Percentiles rank a stretch among this genome's conserved stretches.
Evolutionary conservation across 1,284 basidiomycete genomes (phyloP).

Genomic region (Meira miltonrushii): DNA sequence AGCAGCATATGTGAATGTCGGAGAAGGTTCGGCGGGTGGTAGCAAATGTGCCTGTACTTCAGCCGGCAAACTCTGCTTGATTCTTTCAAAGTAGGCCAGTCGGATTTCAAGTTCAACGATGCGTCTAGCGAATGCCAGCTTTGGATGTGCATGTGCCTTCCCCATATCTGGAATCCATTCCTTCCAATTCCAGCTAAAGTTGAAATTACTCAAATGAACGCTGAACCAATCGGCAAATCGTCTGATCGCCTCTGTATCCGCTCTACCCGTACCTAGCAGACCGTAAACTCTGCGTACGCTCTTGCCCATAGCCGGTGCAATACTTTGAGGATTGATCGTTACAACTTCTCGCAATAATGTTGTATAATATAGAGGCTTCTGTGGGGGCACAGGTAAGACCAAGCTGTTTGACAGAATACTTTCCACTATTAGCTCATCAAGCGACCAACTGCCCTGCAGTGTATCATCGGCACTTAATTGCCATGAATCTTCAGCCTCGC

Average conservation of each 20-base stretch:
- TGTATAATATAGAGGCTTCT: constrained; percentile 75
- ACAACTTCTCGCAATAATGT: constrained; percentile 87
- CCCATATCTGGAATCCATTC: constrained; percentile 91
- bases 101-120: constrained; percentile 85
- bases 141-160: constrained; percentile 69
- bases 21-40: constrained; percentile 69
- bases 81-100: constrained; percentile 86
- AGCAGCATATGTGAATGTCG: constrained; percentile 77
- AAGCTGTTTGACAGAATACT: constrained; percentile 71
- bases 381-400: constrained; percentile 69
- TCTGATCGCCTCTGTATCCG: constrained; percentile 76
- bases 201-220: constrained; percentile 94
- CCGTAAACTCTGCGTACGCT: constrained; percentile 80
- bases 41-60: constrained; percentile 64
- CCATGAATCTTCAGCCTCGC: constrained; percentile 47
- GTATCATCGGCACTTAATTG: constrained; percentile 29
- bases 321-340: constrained; percentile 79
- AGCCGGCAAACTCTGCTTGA: constrained; percentile 82
- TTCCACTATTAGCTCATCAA: constrained; percentile 54
- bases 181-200: constrained; percentile 99
- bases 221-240: constrained; percentile 92
- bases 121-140: constrained; percentile 77
- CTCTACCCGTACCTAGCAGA: constrained; percentile 36
- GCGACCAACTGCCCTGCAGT: constrained; percentile 25
- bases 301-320: constrained; percentile 93